A percentile compares a stretch with the other conserved stretches of the same genome.
phyloP scores from a whole-genome alignment of 2,329 filamentous ascomycete species.

The Penicillium sp. region DNA sequence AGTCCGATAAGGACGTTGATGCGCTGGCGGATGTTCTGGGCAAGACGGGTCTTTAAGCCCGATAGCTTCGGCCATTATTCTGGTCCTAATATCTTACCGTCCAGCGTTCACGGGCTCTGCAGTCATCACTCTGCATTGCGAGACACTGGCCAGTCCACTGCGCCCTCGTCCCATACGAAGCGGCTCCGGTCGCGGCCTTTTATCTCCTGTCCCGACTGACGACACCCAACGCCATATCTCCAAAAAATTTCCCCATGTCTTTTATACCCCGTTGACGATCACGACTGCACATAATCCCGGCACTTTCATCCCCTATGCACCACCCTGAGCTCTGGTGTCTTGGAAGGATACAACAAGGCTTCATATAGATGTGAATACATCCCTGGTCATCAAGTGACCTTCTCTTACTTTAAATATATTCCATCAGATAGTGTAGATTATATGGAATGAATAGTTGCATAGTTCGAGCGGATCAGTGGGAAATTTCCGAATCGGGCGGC shows the following conservation, averaged over 20 bases:
- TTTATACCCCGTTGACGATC: constrained; percentile 26
- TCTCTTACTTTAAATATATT: constrained; percentile 1
- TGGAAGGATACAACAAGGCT: constrained; percentile 14
- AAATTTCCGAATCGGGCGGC: constrained; percentile 20
- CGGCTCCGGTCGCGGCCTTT: background rate
- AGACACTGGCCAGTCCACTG: background rate
- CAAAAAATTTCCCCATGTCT: constrained; percentile 16
- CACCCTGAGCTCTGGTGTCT: constrained; percentile 15
- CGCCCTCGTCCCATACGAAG: background rate
- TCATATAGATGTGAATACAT: constrained; percentile 20
- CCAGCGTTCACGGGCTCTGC: constrained; percentile 1
- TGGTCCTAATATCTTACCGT: constrained; percentile 1
- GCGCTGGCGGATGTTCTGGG: constrained; percentile 69
- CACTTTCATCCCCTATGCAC: constrained; percentile 20
- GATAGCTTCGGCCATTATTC: background rate
- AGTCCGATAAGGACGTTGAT: constrained; percentile 75
- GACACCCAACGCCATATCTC: constrained; percentile 15
- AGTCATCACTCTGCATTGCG: constrained; percentile 1
- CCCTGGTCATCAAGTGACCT: constrained; percentile 1
- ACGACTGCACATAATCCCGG: constrained; percentile 24
- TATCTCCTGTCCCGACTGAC: constrained; percentile 16
- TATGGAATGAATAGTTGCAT: background rate
- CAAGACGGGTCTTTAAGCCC: constrained; percentile 54
- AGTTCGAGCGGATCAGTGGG: constrained; percentile 5
- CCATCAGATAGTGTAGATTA: background rate